Percentiles rank a stretch among this genome's conserved stretches.
Evolutionary conservation across 192 early-diverging fungal species (phyloP).

Genomic region (Coemansia pectinata): DNA sequence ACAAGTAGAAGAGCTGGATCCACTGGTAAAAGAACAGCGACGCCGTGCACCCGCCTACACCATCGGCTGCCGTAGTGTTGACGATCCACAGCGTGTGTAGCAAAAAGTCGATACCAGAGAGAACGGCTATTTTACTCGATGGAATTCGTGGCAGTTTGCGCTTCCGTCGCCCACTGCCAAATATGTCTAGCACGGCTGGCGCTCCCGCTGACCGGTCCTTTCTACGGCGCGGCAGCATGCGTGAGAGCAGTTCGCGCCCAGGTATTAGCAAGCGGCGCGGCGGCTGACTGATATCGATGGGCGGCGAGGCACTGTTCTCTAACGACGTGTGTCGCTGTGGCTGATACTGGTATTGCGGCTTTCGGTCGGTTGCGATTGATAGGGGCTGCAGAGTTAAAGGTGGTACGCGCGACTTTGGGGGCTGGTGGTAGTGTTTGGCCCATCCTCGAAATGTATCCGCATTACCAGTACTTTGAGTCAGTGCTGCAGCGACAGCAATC

Average conservation of each 20-base stretch:
- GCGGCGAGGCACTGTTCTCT: not conserved
- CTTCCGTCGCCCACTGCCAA: not conserved
- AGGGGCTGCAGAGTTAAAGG: not conserved
- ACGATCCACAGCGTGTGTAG: slow-evolving; percentile 40
- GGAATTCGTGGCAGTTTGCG: slow-evolving; percentile 30
- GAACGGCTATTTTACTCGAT: slow-evolving; percentile 44
- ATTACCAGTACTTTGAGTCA: not conserved
- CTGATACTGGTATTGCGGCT: not conserved
- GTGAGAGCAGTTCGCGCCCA: not conserved
- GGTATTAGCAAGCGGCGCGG: not conserved
- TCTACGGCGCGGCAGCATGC: not conserved
- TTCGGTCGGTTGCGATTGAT: not conserved
- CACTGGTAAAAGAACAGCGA: slow-evolving; percentile 45
- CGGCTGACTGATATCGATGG: not conserved
- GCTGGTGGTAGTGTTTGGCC: not conserved
- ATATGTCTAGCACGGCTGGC: slow-evolving; percentile 6
- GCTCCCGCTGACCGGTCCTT: not conserved
- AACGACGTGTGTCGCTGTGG: not conserved
- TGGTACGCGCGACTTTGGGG: not conserved
- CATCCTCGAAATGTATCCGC: not conserved
- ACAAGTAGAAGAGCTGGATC: slow-evolving; percentile 43
- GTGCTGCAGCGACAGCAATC: not conserved
- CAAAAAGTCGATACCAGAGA: slow-evolving; percentile 36
- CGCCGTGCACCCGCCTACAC: slow-evolving; percentile 15
- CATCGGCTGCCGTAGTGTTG: slow-evolving; percentile 21